Evolutionary conservation across 192 early-diverging fungal species (phyloP).

Genomic region (Gorgonomyces haynaldii): DNA sequence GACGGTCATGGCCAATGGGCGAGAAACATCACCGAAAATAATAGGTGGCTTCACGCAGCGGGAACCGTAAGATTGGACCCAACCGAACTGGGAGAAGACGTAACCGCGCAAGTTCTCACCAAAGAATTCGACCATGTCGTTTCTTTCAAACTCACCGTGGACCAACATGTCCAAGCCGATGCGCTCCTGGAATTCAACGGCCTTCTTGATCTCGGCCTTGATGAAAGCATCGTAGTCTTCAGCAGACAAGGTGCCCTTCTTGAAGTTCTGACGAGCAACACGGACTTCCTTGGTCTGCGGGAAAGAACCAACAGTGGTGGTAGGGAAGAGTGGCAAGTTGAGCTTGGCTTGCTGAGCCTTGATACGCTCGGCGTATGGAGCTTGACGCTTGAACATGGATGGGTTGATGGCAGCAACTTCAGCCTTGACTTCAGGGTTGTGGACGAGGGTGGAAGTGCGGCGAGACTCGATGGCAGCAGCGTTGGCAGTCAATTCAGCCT

Average conservation of each 20-base stretch:
- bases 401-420: slow-evolving; percentile 44
- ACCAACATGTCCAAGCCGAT: slow-evolving; percentile 89
- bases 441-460: slow-evolving; percentile 66
- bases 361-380: slow-evolving; percentile 61
- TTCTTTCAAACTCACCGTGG: slow-evolving; percentile 95
- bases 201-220: slow-evolving; percentile 70
- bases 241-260: slow-evolving; percentile 62
- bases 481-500: slow-evolving; percentile 60
- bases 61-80: slow-evolving; percentile 95
- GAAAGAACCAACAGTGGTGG: slow-evolving; percentile 97
- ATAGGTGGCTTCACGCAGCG: slow-evolving; percentile 96
- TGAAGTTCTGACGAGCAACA: slow-evolving; percentile 76
- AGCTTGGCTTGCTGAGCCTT: slow-evolving; percentile 58
- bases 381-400: slow-evolving; percentile 63
- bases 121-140: slow-evolving; percentile 84
- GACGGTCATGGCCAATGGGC: slow-evolving; percentile 88
- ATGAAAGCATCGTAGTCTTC: slow-evolving; percentile 72
- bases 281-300: slow-evolving; percentile 97
- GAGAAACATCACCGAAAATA: slow-evolving; percentile 91
- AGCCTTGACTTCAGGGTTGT: slow-evolving; percentile 66
- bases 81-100: slow-evolving; percentile 90
- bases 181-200: slow-evolving; percentile 81
- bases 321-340: slow-evolving; percentile 84
- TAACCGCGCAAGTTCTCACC: slow-evolving; percentile 89
- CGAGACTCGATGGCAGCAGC: slow-evolving; percentile 45